Conservation (phyloP, 768 basidiomycete species). For the Calocybe indica region DNA sequence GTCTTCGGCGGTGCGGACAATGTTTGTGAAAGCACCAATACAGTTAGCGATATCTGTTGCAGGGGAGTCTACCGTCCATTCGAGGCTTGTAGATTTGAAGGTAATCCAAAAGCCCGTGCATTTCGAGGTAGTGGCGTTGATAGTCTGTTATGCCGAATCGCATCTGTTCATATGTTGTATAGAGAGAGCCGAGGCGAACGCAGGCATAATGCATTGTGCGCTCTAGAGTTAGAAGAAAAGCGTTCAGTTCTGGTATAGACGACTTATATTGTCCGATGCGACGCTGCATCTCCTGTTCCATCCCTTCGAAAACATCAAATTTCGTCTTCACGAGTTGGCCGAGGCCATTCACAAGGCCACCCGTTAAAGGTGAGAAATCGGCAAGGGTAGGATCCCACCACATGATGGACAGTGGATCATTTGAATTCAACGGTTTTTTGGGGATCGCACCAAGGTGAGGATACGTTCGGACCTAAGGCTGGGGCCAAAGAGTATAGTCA, state of each 20-base stretch:
- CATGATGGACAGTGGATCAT: background rate
- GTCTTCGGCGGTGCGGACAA: background rate
- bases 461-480: background rate
- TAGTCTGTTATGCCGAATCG: background rate
- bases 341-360: background rate
- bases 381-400: background rate
- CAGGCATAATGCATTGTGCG: background rate
- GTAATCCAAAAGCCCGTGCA: background rate
- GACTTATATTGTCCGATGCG: background rate
- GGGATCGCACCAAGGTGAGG: background rate
- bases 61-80: background rate
- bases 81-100: background rate
- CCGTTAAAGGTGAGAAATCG: background rate
- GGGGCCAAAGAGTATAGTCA: constrained; percentile 1
- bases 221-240: background rate
- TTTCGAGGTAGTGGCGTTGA: background rate
- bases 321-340: background rate
- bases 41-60: background rate
- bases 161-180: too few relatives aligned
- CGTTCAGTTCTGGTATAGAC: background rate
- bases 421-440: background rate
- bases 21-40: background rate
- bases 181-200: background rate
- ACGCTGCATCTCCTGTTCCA: background rate
- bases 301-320: background rate